Percentiles rank a stretch among this genome's conserved stretches.
Conservation (phyloP, 2,329 filamentous ascomycete species). For the Paraphaeosphaeria minitans region DNA sequence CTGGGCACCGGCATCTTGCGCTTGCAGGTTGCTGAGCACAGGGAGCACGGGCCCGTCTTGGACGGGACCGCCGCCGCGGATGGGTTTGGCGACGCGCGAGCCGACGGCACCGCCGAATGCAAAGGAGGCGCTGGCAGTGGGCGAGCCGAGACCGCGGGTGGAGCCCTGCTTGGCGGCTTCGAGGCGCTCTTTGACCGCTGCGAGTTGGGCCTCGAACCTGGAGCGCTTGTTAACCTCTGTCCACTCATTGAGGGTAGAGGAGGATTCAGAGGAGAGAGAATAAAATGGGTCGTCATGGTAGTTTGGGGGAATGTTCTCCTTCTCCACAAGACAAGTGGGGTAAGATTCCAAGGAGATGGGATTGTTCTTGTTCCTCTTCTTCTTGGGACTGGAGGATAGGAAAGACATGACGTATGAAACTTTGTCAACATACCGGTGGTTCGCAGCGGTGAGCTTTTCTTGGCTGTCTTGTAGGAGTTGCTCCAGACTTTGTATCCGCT, state of each 20-base stretch:
- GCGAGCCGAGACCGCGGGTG: conserved; percentile 77
- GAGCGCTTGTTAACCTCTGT: conserved; percentile 14
- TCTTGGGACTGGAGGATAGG: neutral
- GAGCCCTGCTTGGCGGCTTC: conserved; percentile 93
- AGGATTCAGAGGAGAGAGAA: conserved; percentile 2
- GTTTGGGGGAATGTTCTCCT: neutral
- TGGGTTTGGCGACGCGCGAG: conserved; percentile 67
- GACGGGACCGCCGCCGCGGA: conserved; percentile 55
- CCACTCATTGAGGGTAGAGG: conserved; percentile 6
- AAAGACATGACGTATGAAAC: conserved; percentile 12
- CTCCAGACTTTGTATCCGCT: conserved; percentile 94
- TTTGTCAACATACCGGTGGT: conserved; percentile 78
- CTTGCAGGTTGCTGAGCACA: conserved; percentile 51
- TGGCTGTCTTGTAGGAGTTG: conserved; percentile 92
- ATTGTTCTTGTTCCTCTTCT: neutral
- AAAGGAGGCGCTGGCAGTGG: conserved; percentile 61
- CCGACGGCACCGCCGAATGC: conserved; percentile 67
- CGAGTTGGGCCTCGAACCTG: conserved; percentile 96
- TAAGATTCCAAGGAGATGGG: neutral
- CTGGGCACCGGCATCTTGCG: conserved; percentile 58
- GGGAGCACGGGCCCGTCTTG: conserved; percentile 47
- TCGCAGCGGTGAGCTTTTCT: conserved; percentile 96
- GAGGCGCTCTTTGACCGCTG: conserved; percentile 95
- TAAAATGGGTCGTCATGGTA: neutral
- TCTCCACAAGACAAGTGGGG: neutral